Evolutionary conservation across 1,139 yeast species (phyloP).

Genomic region (Hansenula lynferdii): DNA sequence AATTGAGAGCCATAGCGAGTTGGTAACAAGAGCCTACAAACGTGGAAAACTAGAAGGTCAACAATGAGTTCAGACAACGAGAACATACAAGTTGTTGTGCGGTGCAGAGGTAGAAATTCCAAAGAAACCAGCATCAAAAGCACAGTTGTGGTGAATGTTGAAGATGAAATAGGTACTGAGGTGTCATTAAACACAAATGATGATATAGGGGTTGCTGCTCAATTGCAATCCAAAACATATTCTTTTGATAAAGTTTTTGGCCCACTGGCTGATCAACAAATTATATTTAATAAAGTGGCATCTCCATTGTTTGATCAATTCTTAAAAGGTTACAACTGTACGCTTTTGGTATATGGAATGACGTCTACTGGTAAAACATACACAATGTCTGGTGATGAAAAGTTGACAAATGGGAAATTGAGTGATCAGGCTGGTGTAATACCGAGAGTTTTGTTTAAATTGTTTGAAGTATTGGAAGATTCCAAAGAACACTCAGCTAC

Average conservation of each 20-base stretch:
- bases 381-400: conserved; percentile 63
- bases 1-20: not conserved
- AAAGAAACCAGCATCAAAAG: conserved; percentile 69
- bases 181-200: conserved; percentile 27
- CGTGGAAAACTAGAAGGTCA: too few relatives aligned
- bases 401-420: conserved; percentile 48
- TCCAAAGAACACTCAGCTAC: conserved; percentile 20
- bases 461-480: conserved; percentile 41
- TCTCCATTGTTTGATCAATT: conserved; percentile 63
- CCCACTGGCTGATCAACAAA: conserved; percentile 59
- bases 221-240: conserved; percentile 41
- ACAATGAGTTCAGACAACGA: conserved; percentile 23
- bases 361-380: conserved; percentile 2
- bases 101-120: conserved; percentile 80
- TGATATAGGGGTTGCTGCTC: conserved; percentile 21
- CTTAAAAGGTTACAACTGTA: conserved; percentile 52
- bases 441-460: conserved; percentile 55
- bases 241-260: conserved; percentile 75
- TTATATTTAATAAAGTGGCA: conserved; percentile 58
- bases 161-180: conserved; percentile 31
- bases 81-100: conserved; percentile 77
- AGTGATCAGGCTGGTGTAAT: conserved; percentile 65
- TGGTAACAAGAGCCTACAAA: too few relatives aligned
- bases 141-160: conserved; percentile 65
- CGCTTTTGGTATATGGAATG: conserved; percentile 1